Evolutionary conservation across 1,284 basidiomycete species (phyloP).

Genomic region (Papiliotrema flavescens): DNA sequence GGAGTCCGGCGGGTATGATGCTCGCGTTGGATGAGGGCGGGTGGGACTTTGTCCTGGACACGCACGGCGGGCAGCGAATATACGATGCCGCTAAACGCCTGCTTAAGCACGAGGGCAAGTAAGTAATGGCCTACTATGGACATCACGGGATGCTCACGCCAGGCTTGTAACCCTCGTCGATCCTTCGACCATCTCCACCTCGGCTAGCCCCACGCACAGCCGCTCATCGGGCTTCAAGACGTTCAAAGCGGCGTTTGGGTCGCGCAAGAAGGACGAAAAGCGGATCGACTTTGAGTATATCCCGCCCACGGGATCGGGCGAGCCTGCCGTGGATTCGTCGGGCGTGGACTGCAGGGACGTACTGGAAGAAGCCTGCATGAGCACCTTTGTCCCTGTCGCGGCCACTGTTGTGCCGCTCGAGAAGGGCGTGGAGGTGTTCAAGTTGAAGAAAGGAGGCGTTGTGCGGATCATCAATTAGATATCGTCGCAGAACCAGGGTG

Average conservation of each 20-base stretch:
- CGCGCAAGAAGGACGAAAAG: slow-evolving; percentile 33
- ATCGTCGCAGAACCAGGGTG: no score
- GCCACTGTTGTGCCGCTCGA: slow-evolving; percentile 37
- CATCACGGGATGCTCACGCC: not conserved
- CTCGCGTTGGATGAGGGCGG: slow-evolving; percentile 36
- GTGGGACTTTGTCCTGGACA: slow-evolving; percentile 76
- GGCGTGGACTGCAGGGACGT: slow-evolving; percentile 46
- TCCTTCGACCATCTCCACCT: slow-evolving; percentile 3
- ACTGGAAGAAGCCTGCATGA: slow-evolving; percentile 40
- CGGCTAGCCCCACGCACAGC: slow-evolving; percentile 8
- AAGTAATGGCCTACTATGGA: slow-evolving; percentile 14
- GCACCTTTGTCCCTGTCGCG: slow-evolving; percentile 32
- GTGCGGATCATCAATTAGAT: slow-evolving; percentile 26
- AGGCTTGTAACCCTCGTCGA: slow-evolving; percentile 15
- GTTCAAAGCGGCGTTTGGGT: slow-evolving; percentile 25
- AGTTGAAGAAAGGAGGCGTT: slow-evolving; percentile 7
- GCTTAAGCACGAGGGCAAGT: slow-evolving; percentile 52
- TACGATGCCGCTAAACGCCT: slow-evolving; percentile 68
- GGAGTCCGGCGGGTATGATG: slow-evolving; percentile 39
- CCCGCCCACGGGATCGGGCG: slow-evolving; percentile 36
- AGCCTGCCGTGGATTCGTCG: slow-evolving; percentile 40
- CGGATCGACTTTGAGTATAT: slow-evolving; percentile 34
- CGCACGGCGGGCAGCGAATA: slow-evolving; percentile 68
- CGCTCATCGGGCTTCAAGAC: slow-evolving; percentile 25
- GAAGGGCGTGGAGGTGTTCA: slow-evolving; percentile 36